Evolutionary conservation across 192 early-diverging fungal species (phyloP).

Genomic region (Coemansia sp.): DNA sequence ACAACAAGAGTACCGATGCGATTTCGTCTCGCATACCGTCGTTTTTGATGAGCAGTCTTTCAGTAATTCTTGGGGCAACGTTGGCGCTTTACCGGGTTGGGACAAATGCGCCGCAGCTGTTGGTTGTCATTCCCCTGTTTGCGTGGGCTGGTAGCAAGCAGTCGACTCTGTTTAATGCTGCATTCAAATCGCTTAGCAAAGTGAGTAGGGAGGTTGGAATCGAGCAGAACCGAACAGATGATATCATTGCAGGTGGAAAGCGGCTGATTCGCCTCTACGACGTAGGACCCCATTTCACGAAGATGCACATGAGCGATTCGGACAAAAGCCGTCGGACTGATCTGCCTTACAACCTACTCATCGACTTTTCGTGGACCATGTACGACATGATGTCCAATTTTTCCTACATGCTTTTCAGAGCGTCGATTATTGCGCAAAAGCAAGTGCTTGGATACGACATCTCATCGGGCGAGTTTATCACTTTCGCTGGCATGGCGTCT

Average conservation of each 20-base stretch:
- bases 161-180: slow-evolving; percentile 4
- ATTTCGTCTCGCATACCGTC: slow-evolving; percentile 14
- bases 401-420: slow-evolving; percentile 29
- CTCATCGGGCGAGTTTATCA: slow-evolving; percentile 21
- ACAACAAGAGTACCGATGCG: slow-evolving; percentile 16
- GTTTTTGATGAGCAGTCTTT: slow-evolving; percentile 21
- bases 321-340: slow-evolving; percentile 63
- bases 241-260: slow-evolving; percentile 59
- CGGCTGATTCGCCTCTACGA: slow-evolving; percentile 70
- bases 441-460: slow-evolving; percentile 12
- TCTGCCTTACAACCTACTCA: slow-evolving; percentile 62
- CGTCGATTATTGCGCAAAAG: slow-evolving; percentile 26
- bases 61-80: background rate
- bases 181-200: background rate
- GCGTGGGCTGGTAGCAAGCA: slow-evolving; percentile 6
- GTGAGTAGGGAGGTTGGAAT: slow-evolving; percentile 5
- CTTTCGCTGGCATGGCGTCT: slow-evolving; percentile 3
- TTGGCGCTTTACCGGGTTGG: slow-evolving; percentile 24
- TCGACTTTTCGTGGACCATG: slow-evolving; percentile 58
- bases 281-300: slow-evolving; percentile 60
- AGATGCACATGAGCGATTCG: slow-evolving; percentile 54
- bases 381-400: slow-evolving; percentile 51
- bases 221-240: slow-evolving; percentile 3
- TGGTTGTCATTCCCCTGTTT: slow-evolving; percentile 20
- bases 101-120: slow-evolving; percentile 23